Evolutionary conservation across 2,329 filamentous ascomycete genomes (phyloP).

Genomic region (Trichoderma breve): DNA sequence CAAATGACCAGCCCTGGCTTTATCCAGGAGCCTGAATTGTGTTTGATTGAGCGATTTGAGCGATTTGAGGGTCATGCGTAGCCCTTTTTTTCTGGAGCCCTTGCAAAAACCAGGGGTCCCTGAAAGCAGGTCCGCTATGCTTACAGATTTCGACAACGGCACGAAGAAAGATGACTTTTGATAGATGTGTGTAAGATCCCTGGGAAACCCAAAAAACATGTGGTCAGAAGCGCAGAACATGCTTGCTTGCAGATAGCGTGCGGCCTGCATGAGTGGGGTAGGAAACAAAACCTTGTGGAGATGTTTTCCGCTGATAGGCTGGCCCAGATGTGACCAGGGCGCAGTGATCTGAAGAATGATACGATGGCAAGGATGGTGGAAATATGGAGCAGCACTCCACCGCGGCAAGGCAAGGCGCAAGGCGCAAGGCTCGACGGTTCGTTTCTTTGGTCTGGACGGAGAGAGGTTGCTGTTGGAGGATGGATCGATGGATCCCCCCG

Average conservation of each 20-base stretch:
- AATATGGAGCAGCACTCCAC: constrained; percentile 11
- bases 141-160: neutral
- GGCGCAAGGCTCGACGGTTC: constrained; percentile 10
- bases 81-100: neutral
- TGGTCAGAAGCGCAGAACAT: constrained; percentile 21
- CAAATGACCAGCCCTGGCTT: constrained; percentile 44
- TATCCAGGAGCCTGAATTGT: constrained; percentile 31
- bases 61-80: constrained; percentile 8
- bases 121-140: neutral
- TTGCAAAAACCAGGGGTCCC: neutral
- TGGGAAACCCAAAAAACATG: neutral
- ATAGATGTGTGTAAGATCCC: constrained; percentile 11
- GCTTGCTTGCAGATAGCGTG: constrained; percentile 19
- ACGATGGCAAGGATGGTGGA: constrained; percentile 10
- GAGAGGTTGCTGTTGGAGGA: neutral
- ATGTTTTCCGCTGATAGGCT: constrained; percentile 15
- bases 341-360: constrained; percentile 4
- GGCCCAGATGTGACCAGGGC: neutral
- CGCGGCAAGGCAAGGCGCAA: constrained; percentile 8
- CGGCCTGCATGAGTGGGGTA: constrained; percentile 15
- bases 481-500: neutral
- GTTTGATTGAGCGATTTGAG: neutral
- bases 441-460: neutral
- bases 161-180: neutral
- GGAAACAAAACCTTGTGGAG: neutral